Evolutionary conservation across 1,139 yeast species (phyloP), one percentile per base, ranked within the genome.

Genomic region (Hemisphaericaspora xylanilytica): DNA sequence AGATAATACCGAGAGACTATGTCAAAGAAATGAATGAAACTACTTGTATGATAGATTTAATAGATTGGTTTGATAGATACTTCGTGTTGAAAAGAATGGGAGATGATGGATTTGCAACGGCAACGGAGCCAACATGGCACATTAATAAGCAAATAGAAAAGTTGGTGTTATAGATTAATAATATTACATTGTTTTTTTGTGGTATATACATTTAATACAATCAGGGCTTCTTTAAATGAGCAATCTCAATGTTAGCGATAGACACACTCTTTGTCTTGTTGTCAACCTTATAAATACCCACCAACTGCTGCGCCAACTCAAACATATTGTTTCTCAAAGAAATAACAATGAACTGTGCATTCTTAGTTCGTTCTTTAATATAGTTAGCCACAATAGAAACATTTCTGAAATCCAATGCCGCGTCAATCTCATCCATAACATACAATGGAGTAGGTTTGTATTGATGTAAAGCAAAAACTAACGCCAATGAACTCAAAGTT

Each of bases 391-490:
- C 96, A 63, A 92, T 92, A 11, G 96, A 87, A 35, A 94, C 98
- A 55, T 94, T 94, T 58, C 97, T 73, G 65, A 92, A 94, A 66
- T 94, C 99, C 50, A 94, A 73, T 1, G 99, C 99, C 0, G 99
- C 99, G 66, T 94, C 99, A 52, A 94, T 92, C 65, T 94, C 99
- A 67, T 94, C 99, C 99, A 94, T 94, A 27, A 94, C 98, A 58
- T 94, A 94, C 35, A 94, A 67, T 6, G 99, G 98, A 0, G 98
- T 94, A 1, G 99, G 99, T 58, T 89, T 92, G 60, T 88, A 94
- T 52, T 86, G 87, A 59, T 94, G 98, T 33, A 94, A 75, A 0
- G 98, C 98, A 74, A 94, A 94, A 4, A 94, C 98, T 48, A 94
- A 72, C 0, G 98, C 98, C 53, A 94, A 71, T 0, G 98, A 92